Conservation (phyloP, 306 rosid species). For the Vigna unguiculata region DNA sequence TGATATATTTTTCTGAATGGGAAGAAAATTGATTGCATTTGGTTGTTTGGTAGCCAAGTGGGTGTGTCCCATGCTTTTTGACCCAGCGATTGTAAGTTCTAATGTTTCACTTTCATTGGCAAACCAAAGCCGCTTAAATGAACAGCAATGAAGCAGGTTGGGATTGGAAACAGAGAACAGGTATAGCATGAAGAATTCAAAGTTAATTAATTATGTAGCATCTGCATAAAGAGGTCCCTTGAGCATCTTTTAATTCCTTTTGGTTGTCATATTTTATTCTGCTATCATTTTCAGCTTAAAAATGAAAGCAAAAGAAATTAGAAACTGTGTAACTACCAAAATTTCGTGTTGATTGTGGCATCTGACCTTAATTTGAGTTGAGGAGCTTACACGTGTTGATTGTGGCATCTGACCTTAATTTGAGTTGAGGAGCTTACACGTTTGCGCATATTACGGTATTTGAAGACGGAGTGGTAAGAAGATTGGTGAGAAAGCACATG, state of each 20-base stretch:
- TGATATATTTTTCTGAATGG: slow-evolving; percentile 40
- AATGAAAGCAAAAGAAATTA: neutral
- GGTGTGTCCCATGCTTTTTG: neutral
- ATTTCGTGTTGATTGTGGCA: no score
- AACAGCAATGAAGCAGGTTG: slow-evolving; percentile 10
- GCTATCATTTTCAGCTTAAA: neutral
- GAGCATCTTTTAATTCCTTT: neutral
- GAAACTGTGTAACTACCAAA: neutral
- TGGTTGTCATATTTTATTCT: neutral
- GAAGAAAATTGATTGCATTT: slow-evolving; percentile 40
- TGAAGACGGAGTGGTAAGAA: no score
- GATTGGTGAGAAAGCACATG: no score
- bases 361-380: no score
- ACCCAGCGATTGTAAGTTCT: neutral
- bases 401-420: no score
- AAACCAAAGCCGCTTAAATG: slow-evolving; percentile 37
- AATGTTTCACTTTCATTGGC: neutral
- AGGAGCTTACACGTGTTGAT: no score
- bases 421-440: no score
- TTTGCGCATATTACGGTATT: no score
- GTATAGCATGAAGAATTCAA: neutral
- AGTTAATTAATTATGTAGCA: neutral
- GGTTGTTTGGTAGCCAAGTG: neutral
- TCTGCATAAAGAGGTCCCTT: neutral
- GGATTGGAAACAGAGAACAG: neutral